These are phyloP conservation scores for Achaetomiella virescens DNA, from an alignment of 495 filamentous ascomycete species.

Conservation along the genomic window DNA sequence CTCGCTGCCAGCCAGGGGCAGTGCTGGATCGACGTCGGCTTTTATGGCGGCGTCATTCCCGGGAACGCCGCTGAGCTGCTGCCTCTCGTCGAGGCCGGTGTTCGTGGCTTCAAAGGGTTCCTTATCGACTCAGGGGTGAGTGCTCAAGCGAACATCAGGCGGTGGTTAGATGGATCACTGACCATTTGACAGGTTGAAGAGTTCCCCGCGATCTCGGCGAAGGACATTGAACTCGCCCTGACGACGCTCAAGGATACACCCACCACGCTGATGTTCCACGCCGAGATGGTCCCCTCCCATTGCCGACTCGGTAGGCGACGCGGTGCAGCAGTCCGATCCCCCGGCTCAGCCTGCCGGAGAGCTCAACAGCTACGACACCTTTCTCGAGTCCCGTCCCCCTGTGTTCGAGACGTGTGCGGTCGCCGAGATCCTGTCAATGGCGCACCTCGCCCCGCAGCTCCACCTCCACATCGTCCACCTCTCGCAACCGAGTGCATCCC, in stretches of 20 bases:
- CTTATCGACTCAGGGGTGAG: constrained; percentile 92
- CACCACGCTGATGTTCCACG: constrained; percentile 97
- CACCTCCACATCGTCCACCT: constrained; percentile 93
- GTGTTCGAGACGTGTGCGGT: constrained; percentile 91
- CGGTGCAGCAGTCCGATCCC: constrained; percentile 63
- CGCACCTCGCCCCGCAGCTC: constrained; percentile 73
- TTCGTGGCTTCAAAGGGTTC: constrained; percentile 96
- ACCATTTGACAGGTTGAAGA: constrained; percentile 67
- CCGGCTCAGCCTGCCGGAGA: constrained; percentile 70
- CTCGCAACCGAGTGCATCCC: constrained; percentile 88
- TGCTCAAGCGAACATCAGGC: background rate
- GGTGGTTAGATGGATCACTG: constrained; percentile 1
- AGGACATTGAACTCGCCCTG: constrained; percentile 76
- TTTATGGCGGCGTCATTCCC: constrained; percentile 93
- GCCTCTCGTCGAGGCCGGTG: constrained; percentile 74
- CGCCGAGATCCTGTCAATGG: constrained; percentile 73
- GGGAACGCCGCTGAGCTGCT: constrained; percentile 79
- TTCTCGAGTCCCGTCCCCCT: constrained; percentile 84
- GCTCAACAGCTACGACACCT: constrained; percentile 78
- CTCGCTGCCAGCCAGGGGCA: constrained; percentile 76
- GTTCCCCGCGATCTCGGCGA: constrained; percentile 80
- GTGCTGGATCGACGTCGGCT: constrained; percentile 98
- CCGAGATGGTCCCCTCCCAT: constrained; percentile 95
- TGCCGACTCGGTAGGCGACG: constrained; percentile 72
- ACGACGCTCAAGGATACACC: constrained; percentile 63